Conservation (phyloP, 2,329 filamentous ascomycete species). For the Sporothrix luriei region DNA sequence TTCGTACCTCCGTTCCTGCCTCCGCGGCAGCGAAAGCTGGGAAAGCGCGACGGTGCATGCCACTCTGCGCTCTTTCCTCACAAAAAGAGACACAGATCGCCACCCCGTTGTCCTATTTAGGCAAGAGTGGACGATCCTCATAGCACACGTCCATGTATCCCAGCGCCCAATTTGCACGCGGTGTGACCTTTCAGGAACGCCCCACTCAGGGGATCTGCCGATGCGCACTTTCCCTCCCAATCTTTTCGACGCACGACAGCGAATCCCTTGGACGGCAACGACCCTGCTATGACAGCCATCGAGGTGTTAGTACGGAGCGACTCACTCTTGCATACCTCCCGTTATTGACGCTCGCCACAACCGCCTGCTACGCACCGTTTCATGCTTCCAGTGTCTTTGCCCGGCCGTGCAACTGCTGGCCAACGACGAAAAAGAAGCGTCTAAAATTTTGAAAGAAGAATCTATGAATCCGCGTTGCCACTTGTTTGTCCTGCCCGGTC, state of each 20-base stretch:
- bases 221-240: conserved; percentile 23
- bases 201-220: conserved; percentile 32
- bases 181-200: conserved; percentile 5
- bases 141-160: conserved; percentile 17
- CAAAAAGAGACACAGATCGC: conserved; percentile 22
- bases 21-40: conserved; percentile 17
- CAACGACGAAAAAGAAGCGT: too few species aligned
- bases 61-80: conserved; percentile 12
- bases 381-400: conserved; percentile 9
- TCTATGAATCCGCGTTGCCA: too few species aligned
- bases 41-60: conserved; percentile 21
- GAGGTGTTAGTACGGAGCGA: not conserved
- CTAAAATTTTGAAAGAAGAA: too few species aligned
- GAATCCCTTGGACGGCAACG: conserved; percentile 28
- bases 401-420: too few species aligned
- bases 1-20: conserved; percentile 15
- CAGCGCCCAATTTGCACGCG: not conserved
- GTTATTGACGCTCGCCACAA: not conserved
- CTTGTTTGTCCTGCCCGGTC: too few species aligned
- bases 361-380: conserved; percentile 9
- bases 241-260: conserved; percentile 31
- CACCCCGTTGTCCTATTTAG: conserved; percentile 19
- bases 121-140: conserved; percentile 27
- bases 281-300: conserved; percentile 3
- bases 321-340: not conserved